phyloP scores from a whole-genome alignment of 441 rosid genomes.

The Gossypium lobatum region DNA sequence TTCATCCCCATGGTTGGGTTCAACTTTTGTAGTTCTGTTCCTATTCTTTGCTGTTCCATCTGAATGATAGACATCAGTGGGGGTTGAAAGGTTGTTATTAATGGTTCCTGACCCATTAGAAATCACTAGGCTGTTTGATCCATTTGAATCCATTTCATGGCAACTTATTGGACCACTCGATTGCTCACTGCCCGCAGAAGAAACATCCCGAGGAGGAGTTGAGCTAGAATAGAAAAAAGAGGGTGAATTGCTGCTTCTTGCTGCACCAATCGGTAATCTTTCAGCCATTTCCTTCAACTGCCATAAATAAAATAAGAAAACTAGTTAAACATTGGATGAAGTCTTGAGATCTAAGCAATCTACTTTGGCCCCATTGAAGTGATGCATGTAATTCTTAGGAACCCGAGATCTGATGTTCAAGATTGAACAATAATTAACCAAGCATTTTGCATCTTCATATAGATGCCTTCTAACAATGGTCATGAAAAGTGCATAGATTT shows the following conservation, averaged over 20 bases:
- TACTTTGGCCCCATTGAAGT: not conserved
- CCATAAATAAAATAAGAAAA: conserved; percentile 15
- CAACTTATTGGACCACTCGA: conserved; percentile 21
- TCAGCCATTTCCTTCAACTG: conserved; percentile 56
- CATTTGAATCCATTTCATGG: conserved; percentile 34
- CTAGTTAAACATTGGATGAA: not conserved
- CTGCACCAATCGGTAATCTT: conserved; percentile 41
- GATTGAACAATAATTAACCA: not conserved
- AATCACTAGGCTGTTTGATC: conserved; percentile 21
- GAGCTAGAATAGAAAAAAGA: conserved; percentile 29
- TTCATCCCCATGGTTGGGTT: conserved; percentile 35
- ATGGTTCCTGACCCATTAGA: conserved; percentile 30
- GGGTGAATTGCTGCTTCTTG: conserved; percentile 33
- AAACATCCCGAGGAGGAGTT: conserved; percentile 29
- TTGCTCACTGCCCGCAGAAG: conserved; percentile 28
- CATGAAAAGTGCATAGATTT: not conserved
- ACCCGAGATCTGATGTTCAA: not conserved
- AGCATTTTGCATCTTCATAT: not conserved
- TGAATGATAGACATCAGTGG: conserved; percentile 21
- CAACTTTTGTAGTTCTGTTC: conserved; percentile 32
- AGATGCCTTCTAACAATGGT: not conserved
- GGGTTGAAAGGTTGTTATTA: conserved; percentile 24
- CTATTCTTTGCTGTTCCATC: conserved; percentile 33
- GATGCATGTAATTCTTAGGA: not conserved
- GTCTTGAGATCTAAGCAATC: not conserved